Conservation (phyloP, 768 basidiomycete species). For the Lentinula sp. region DNA sequence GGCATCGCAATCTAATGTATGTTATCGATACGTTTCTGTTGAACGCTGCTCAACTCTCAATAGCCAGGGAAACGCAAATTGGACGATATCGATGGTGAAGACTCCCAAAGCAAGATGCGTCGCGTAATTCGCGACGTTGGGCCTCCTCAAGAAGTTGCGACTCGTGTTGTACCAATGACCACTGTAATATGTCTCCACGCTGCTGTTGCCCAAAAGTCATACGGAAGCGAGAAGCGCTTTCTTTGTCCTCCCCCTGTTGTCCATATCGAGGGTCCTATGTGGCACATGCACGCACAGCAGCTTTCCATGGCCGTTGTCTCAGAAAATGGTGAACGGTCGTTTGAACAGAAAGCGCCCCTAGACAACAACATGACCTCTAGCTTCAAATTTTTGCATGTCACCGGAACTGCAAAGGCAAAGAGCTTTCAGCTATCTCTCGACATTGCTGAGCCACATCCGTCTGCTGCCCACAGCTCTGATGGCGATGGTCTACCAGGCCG, state of each 20-base stretch:
- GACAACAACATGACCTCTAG: constrained; percentile 82
- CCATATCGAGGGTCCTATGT: constrained; percentile 83
- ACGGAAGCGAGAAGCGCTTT: constrained; percentile 92
- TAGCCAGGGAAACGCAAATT: constrained; percentile 65
- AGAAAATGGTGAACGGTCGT: constrained; percentile 76
- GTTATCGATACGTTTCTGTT: constrained; percentile 29
- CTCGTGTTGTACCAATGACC: constrained; percentile 81
- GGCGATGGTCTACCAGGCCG: constrained; percentile 52
- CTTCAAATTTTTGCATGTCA: constrained; percentile 90
- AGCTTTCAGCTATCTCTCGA: constrained; percentile 84
- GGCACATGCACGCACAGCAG: constrained; percentile 77
- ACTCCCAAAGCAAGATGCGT: constrained; percentile 72
- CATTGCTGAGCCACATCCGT: constrained; percentile 69
- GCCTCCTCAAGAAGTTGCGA: constrained; percentile 51
- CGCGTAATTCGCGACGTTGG: constrained; percentile 78
- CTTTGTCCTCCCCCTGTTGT: constrained; percentile 92
- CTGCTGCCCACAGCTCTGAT: constrained; percentile 35
- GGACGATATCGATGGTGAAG: constrained; percentile 58
- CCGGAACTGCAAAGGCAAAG: constrained; percentile 83
- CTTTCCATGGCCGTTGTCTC: constrained; percentile 84
- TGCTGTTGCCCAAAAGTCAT: constrained; percentile 93
- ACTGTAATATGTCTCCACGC: constrained; percentile 88
- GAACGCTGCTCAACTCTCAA: not conserved
- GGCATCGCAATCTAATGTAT: constrained; percentile 19
- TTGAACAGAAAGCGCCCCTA: constrained; percentile 77